Evolutionary conservation across 208 protist species (phyloP).

Genomic region (Balamuthia mandrillaris): DNA sequence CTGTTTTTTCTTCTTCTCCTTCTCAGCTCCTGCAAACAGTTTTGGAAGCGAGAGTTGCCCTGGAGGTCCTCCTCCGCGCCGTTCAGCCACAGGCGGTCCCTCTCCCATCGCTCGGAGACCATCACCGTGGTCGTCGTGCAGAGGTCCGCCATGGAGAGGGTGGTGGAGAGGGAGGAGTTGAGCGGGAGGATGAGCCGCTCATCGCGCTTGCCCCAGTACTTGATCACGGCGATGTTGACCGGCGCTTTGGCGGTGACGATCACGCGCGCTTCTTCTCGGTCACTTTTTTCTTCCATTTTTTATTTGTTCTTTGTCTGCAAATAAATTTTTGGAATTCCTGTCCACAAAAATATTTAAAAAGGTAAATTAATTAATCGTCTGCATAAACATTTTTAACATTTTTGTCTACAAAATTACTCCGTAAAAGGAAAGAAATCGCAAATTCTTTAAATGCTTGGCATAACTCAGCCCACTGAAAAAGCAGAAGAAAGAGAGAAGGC

Average conservation of each 20-base stretch:
- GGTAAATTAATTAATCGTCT: too few relatives aligned
- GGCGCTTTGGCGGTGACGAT: slow-evolving; percentile 87
- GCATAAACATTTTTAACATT: too few relatives aligned
- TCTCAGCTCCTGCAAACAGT: slow-evolving; percentile 20
- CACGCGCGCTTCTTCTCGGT: too few relatives aligned
- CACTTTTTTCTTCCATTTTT: too few relatives aligned
- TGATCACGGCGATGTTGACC: slow-evolving; percentile 99
- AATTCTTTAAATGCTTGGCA: too few relatives aligned
- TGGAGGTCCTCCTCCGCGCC: slow-evolving; percentile 26
- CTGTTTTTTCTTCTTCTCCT: slow-evolving; percentile 17
- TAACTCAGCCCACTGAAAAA: too few relatives aligned
- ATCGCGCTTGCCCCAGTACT: slow-evolving; percentile 99
- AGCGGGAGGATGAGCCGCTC: slow-evolving; percentile 87
- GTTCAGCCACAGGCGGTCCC: slow-evolving; percentile 38
- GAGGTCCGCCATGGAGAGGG: slow-evolving; percentile 88
- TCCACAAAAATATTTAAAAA: too few relatives aligned
- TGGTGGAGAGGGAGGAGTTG: slow-evolving; percentile 95
- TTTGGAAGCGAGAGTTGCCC: background rate
- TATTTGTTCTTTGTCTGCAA: too few relatives aligned
- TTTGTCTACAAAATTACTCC: too few relatives aligned
- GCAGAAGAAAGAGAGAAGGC: too few relatives aligned
- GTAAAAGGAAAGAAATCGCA: too few relatives aligned
- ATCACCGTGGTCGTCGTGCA: slow-evolving; percentile 89
- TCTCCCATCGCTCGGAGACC: slow-evolving; percentile 46
- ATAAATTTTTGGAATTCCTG: too few relatives aligned